Conservation (phyloP, 352 stramenopile species). For the Elongisporangium anandrum region DNA sequence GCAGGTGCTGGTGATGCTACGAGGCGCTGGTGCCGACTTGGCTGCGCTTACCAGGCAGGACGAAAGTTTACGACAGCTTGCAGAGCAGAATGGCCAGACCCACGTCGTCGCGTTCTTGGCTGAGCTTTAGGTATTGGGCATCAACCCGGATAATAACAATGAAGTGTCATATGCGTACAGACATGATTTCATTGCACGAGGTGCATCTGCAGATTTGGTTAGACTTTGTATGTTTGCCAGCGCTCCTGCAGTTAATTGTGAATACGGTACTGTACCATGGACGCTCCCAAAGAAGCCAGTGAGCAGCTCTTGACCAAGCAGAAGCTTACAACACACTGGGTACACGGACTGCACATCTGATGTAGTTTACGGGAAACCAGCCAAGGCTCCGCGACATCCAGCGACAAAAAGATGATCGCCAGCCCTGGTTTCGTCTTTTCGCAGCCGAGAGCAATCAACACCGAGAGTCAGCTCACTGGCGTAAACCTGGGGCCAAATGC, state of each 20-base stretch:
- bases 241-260: too few species aligned
- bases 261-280: too few species aligned
- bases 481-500: background rate
- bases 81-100: background rate
- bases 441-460: background rate
- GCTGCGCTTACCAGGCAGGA: background rate
- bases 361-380: background rate
- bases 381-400: background rate
- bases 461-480: background rate
- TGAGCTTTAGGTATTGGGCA: background rate
- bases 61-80: background rate
- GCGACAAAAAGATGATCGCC: background rate
- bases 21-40: constrained; percentile 4
- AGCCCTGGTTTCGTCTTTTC: background rate
- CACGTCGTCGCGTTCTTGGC: background rate
- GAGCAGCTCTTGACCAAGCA: background rate
- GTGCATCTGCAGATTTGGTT: too few species aligned
- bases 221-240: too few species aligned
- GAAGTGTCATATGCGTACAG: background rate
- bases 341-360: background rate
- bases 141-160: background rate
- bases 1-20: constrained; percentile 7
- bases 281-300: too few species aligned
- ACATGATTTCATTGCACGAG: too few species aligned
- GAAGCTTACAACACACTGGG: background rate